phyloP scores from a whole-genome alignment of 352 stramenopile species.

The Achlya hypogyna region DNA sequence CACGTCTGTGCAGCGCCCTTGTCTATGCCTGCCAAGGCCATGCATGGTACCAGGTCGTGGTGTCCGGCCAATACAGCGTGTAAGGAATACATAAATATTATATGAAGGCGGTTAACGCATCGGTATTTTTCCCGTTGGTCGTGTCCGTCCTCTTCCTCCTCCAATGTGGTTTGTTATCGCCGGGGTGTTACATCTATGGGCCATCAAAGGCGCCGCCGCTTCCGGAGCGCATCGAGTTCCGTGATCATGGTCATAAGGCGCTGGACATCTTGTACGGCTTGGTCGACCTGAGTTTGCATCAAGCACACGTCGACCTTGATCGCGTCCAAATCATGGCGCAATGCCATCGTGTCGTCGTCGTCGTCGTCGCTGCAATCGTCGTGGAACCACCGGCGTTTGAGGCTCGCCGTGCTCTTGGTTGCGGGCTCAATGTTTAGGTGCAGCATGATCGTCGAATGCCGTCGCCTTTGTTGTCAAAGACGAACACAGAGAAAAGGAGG shows the following conservation, averaged over 20 bases:
- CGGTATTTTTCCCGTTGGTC: not conserved
- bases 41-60: no score
- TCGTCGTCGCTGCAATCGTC: not conserved
- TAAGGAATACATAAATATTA: no score
- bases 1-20: no score
- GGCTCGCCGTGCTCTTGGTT: not conserved
- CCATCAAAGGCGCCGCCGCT: not conserved
- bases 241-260: slow-evolving; percentile 1
- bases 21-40: no score
- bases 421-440: not conserved
- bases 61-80: no score
- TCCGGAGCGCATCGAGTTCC: not conserved
- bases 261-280: not conserved
- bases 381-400: not conserved
- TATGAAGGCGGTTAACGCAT: no score
- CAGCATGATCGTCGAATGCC: not conserved
- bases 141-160: not conserved
- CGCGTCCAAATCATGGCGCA: not conserved
- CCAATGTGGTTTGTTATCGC: not conserved
- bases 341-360: not conserved
- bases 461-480: not conserved
- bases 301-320: not conserved
- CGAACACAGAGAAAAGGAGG: not conserved
- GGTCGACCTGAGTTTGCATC: not conserved
- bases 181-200: not conserved